These are phyloP conservation scores for Saxophila tyrrhenica DNA, from an alignment of 495 filamentous ascomycete genomes.

Conservation along the genomic window DNA sequence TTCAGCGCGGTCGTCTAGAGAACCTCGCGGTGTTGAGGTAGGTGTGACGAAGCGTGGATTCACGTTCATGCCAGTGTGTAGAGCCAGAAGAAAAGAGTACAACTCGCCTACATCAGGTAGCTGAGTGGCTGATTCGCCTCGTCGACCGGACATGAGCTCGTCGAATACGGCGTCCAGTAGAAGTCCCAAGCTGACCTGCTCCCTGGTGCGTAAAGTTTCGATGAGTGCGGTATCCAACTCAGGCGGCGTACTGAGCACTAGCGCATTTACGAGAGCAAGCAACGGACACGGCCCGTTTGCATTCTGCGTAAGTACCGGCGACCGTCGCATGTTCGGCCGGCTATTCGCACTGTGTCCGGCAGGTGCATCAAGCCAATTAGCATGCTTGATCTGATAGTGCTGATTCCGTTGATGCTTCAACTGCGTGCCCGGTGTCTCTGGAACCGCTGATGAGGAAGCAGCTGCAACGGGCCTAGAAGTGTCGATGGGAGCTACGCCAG, in stretches of 20 bases:
- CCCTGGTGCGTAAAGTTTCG: constrained; percentile 61
- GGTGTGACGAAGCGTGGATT: constrained; percentile 71
- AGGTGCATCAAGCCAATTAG: constrained; percentile 48
- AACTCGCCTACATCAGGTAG: constrained; percentile 82
- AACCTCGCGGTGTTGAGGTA: constrained; percentile 15
- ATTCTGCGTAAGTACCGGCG: constrained; percentile 83
- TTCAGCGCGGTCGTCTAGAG: constrained; percentile 22
- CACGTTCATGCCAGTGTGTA: constrained; percentile 97
- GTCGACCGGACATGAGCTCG: constrained; percentile 65
- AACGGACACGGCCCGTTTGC: constrained; percentile 89
- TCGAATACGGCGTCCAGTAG: constrained; percentile 83
- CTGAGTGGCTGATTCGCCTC: constrained; percentile 36
- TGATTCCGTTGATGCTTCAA: constrained; percentile 42
- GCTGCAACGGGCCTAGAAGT: background rate
- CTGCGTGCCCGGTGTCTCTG: constrained; percentile 22
- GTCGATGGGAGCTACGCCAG: background rate
- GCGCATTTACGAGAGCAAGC: constrained; percentile 84
- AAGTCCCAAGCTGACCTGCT: constrained; percentile 77
- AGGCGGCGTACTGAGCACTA: constrained; percentile 65
- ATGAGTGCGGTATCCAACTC: constrained; percentile 56
- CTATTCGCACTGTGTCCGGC: background rate
- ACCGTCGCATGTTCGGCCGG: constrained; percentile 39
- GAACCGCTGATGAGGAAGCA: background rate
- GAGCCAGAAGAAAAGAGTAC: constrained; percentile 71
- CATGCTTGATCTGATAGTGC: constrained; percentile 59